These are phyloP conservation scores for Heterobasidion irregulare DNA, from an alignment of 1,284 basidiomycete genomes.

Conservation along the genomic window DNA sequence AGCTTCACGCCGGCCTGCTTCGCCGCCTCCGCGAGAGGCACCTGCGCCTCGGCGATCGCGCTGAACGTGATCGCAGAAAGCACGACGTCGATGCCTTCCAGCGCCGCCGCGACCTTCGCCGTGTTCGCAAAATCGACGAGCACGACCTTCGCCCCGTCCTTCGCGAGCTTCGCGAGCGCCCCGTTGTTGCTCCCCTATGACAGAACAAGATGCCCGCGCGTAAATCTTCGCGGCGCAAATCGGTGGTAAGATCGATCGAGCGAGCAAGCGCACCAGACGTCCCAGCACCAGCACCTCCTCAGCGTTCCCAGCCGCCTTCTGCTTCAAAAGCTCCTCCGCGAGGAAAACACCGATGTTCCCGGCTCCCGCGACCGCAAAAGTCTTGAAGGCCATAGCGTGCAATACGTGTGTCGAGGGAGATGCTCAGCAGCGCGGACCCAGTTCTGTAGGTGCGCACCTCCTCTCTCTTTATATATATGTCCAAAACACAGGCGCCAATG, in stretches of 20 bases:
- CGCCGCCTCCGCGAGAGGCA: slow-evolving; percentile 5
- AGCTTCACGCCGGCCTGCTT: slow-evolving; percentile 9
- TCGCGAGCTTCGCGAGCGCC: not conserved
- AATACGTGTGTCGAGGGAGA: too few species aligned
- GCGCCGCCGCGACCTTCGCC: slow-evolving; percentile 2
- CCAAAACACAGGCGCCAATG: too few species aligned
- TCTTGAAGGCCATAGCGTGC: slow-evolving; percentile 1
- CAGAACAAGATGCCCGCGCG: too few species aligned
- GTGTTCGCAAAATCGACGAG: slow-evolving; percentile 6
- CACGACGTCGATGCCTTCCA: slow-evolving; percentile 7
- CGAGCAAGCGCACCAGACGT: not conserved
- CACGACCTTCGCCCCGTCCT: not conserved
- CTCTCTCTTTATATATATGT: too few species aligned
- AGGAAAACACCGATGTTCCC: slow-evolving; percentile 6
- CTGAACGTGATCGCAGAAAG: slow-evolving; percentile 4
- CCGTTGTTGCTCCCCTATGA: not conserved
- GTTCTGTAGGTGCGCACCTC: too few species aligned
- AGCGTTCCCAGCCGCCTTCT: slow-evolving; percentile 3
- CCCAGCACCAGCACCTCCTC: slow-evolving; percentile 5
- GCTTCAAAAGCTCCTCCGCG: slow-evolving; percentile 4
- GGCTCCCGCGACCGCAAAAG: slow-evolving; percentile 8
- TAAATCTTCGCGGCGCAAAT: too few species aligned
- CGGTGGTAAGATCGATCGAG: too few species aligned
- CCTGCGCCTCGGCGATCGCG: not conserved
- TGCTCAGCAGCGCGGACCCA: too few species aligned